Evolutionary conservation across 352 stramenopile species (phyloP), one percentile per base, ranked within the genome.

Genomic region (Globisporangium iwayamae): DNA sequence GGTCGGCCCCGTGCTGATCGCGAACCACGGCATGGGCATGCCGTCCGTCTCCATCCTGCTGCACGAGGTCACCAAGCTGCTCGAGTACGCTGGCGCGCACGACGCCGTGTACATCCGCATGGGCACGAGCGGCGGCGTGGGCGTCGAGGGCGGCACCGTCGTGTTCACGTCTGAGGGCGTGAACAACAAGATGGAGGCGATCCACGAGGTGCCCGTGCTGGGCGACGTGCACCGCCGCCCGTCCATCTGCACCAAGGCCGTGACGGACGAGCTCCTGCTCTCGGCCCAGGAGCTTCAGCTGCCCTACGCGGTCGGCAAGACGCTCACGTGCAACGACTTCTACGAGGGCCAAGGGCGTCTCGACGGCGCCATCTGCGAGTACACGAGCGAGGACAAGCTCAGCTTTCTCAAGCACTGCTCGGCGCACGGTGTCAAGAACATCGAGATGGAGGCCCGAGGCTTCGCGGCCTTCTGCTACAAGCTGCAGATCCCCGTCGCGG

Each of bases 251-350:
- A 77, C 67, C 20, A 73, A 71, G n/a, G 69, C 83, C 39, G 71
- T 92, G 30, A 72, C 72, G 4, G 70, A 85, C 7, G 84, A 88
- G 45, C 76, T 94, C 56, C 69, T 77, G 18, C 51, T 65, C 4
- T 70, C 77, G 0, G 79, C 81, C n/a, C 65, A 82, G 30, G 70
- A 86, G 22, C 64, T 89, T 51, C 70, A 58, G 2, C 36, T 91
- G 41, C 78, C 78, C n/a, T 81, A 86, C 64, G 73, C 76, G 4
- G 71, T 89, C 48, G 83, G 85, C 63, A 94, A 94, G 74, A 94
- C 85, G 51, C 78, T 94, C 41, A 90, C 77, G 50, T 90, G 82
- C 73, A 86, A 94, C 69, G 85, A 91, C 68, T 94, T 94, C 45
- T 94, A 94, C 72, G 85, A 93, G 50, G 85, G 80, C 46, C 85